These are phyloP conservation scores for Colletotrichum plurivorum DNA, from an alignment of 2,329 filamentous ascomycete species.

Conservation along the genomic window DNA sequence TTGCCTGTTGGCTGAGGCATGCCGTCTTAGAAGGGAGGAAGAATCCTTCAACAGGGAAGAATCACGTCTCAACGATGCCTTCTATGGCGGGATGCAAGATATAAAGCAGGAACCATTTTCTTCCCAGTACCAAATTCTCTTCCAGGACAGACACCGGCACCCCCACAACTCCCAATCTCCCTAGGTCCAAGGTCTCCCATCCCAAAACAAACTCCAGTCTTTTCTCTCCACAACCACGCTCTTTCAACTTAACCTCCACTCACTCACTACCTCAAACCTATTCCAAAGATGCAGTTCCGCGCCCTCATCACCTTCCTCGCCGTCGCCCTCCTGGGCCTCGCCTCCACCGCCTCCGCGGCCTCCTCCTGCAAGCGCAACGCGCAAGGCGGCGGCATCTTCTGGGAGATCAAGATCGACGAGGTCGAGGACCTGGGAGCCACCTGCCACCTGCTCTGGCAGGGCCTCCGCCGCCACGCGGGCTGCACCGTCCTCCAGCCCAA, in stretches of 20 bases:
- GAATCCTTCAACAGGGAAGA: no score
- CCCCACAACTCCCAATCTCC: no score
- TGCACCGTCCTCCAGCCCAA: conserved; percentile 2
- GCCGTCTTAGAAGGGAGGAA: no score
- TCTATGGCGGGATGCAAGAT: no score
- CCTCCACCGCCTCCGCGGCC: neutral
- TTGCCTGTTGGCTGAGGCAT: no score
- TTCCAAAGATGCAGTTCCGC: neutral
- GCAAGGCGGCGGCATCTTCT: neutral
- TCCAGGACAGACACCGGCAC: no score
- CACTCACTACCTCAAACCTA: neutral
- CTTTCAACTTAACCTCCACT: neutral
- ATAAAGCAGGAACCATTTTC: no score
- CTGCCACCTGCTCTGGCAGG: conserved; percentile 2
- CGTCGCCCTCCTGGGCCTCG: neutral
- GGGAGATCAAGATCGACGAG: conserved; percentile 15
- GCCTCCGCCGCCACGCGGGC: neutral
- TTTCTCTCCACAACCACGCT: neutral
- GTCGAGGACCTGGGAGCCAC: neutral
- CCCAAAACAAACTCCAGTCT: no score
- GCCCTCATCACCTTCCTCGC: neutral
- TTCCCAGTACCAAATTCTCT: no score
- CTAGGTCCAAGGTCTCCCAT: no score
- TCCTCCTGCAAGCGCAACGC: neutral
- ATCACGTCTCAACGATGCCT: no score